Evolutionary conservation across 2,329 filamentous ascomycete species (phyloP).

Genomic region (Botrytis tulipae): DNA sequence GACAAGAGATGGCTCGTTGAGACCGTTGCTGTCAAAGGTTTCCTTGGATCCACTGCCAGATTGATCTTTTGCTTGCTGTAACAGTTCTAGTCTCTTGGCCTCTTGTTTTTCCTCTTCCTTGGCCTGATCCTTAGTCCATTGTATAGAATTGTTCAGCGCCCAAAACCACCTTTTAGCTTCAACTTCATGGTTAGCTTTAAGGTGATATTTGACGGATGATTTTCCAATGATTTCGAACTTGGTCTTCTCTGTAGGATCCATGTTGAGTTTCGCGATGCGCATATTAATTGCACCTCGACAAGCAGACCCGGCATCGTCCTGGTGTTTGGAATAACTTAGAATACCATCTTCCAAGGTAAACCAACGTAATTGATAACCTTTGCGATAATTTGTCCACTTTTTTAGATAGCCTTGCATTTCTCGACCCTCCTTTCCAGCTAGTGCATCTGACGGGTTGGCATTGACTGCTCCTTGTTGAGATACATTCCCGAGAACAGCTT

Average conservation of each 20-base stretch:
- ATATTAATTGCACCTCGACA: slow-evolving; percentile 99
- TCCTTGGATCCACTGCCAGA: slow-evolving; percentile 42
- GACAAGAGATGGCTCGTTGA: slow-evolving; percentile 30
- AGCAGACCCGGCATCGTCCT: slow-evolving; percentile 93
- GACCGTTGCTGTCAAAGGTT: slow-evolving; percentile 26
- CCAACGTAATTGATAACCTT: slow-evolving; percentile 94
- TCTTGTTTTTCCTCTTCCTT: slow-evolving; percentile 82
- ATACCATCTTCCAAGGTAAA: slow-evolving; percentile 98
- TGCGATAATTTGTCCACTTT: slow-evolving; percentile 99
- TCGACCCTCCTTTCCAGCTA: slow-evolving; percentile 79
- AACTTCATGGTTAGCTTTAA: slow-evolving; percentile 97
- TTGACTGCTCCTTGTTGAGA: slow-evolving; percentile 52
- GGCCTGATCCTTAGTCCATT: slow-evolving; percentile 96
- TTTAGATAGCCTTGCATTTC: slow-evolving; percentile 99
- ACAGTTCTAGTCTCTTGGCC: slow-evolving; percentile 68
- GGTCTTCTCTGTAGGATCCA: slow-evolving; percentile 96
- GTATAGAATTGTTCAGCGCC: slow-evolving; percentile 97
- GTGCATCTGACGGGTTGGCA: slow-evolving; percentile 55
- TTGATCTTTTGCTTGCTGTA: slow-evolving; percentile 79
- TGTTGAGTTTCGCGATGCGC: slow-evolving; percentile 89
- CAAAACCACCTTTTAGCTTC: slow-evolving; percentile 99
- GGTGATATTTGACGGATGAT: slow-evolving; percentile 95
- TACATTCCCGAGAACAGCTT: slow-evolving; percentile 82
- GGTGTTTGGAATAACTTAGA: slow-evolving; percentile 97
- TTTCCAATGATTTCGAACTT: slow-evolving; percentile 98